Base-by-base conservation (phyloP, 768 basidiomycete genomes). In the Psilocybe subaeruginosa region DNA sequence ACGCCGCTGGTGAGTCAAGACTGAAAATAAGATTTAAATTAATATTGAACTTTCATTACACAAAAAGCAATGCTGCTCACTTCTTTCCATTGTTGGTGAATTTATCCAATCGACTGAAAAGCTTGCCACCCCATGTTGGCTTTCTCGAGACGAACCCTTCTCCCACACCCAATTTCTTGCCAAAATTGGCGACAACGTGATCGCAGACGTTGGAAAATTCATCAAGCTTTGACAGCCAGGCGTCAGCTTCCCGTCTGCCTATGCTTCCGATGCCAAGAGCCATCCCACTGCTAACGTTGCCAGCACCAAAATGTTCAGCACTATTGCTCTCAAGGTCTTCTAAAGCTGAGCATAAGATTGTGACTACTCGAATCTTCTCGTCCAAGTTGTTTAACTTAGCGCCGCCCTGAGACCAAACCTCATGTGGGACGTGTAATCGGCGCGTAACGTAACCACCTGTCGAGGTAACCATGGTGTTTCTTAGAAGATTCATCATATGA, bases 401-500 rank as follows among this genome's bases (percentile, higher is more conserved):
- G 45, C 94, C 93, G 30, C 91, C 90, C 71, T 93, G 91, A 47
- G 92, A 91, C 95, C 95, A 97, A 23, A 95, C 90, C 69, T 93
- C 92, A 58, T 86, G 86, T 12, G 95, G 93, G 30, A 97, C 91
- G 73, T 95, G 94, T 65, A 97, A 74, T 49, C 90, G 85, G 49
- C 88, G 89, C 14, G 93, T 95, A 58, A 97, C 79, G 72, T 95
- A 96, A 33, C 92, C 93, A n/a, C 95, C 95, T 3, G 90, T 86
- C 62, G 82, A 80, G 39, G 86, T 87, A 39, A 80, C 83, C 86
- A 96, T 96, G 29, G 93, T 93, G 54, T 79, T 85, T 61, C 87
- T 82, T 39, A 97, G 77, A 23, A 93, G 82, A 62, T 80, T 79
- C 93, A 97, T 95, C 84, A 97, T 84, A 72, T 95, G 90, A 70